Conservation (phyloP, 148 eudicot species). For the Hydrangea macrophylla region DNA sequence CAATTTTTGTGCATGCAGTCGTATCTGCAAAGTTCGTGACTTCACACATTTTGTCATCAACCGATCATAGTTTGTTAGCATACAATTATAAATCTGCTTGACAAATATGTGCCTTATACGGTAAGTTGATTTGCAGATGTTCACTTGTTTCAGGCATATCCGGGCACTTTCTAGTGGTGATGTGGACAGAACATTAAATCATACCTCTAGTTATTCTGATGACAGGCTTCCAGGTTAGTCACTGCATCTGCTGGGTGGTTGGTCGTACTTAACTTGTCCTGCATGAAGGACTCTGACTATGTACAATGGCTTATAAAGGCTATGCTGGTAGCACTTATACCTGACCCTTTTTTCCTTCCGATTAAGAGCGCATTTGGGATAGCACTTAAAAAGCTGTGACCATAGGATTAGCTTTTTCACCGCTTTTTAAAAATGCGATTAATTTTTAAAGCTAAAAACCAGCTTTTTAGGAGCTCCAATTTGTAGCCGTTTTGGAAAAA, state of each 20-base stretch:
- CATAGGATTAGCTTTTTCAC: too few species aligned
- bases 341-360: not conserved
- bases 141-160: conserved; percentile 56
- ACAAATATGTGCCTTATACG: not conserved
- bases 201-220: conserved; percentile 38
- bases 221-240: conserved; percentile 68
- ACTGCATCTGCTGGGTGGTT: not conserved
- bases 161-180: conserved; percentile 77
- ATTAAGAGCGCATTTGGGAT: too few species aligned
- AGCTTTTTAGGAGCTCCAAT: too few species aligned
- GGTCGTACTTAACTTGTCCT: not conserved
- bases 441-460: too few species aligned
- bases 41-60: conserved; percentile 14
- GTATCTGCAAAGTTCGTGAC: conserved; percentile 75
- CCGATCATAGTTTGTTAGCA: not conserved
- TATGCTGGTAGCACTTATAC: not conserved
- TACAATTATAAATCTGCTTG: not conserved
- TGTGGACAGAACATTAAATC: conserved; percentile 58
- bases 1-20: conserved; percentile 77
- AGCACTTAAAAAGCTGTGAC: too few species aligned
- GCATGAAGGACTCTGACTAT: not conserved
- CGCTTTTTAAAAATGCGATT: too few species aligned
- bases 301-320: not conserved
- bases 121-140: conserved; percentile 6
- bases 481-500: too few species aligned